These are phyloP conservation scores for Aspergillus asperescens DNA, from an alignment of 495 filamentous ascomycete species.

Conservation along the genomic window DNA sequence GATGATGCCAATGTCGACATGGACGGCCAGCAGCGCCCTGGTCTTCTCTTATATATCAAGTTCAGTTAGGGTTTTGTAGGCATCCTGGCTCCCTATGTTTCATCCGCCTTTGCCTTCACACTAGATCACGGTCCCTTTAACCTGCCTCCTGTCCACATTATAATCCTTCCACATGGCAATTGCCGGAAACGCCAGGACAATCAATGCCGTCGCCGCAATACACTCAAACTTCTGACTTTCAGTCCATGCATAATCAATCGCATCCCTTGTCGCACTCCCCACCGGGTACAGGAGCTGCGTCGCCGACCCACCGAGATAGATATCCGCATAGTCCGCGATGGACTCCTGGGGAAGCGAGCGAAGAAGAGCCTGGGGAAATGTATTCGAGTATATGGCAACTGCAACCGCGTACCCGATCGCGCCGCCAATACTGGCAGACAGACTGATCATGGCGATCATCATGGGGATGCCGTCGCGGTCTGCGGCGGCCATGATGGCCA, in stretches of 20 bases:
- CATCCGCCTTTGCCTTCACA: no score
- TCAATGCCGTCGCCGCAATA: constrained; percentile 43
- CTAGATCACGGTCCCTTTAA: constrained; percentile 28
- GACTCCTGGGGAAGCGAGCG: constrained; percentile 31
- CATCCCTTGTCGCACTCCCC: constrained; percentile 47
- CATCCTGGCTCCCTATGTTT: no score
- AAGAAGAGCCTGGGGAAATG: constrained; percentile 52
- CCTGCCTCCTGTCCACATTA: constrained; percentile 37
- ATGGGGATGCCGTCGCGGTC: constrained; percentile 55
- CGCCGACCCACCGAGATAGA: constrained; percentile 39
- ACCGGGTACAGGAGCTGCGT: constrained; percentile 49
- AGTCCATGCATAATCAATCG: constrained; percentile 53
- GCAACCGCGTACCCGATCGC: constrained; percentile 57
- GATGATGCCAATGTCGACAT: no score
- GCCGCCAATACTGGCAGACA: constrained; percentile 61
- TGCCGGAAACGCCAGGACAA: constrained; percentile 31
- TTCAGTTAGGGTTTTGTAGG: no score
- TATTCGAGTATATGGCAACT: constrained; percentile 58
- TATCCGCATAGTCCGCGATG: constrained; percentile 12
- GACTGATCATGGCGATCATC: constrained; percentile 55
- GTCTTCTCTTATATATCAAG: no score
- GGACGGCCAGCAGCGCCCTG: no score
- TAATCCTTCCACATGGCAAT: constrained; percentile 42
- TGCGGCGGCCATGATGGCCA: constrained; percentile 63
- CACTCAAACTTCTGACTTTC: constrained; percentile 53